Percentiles rank a stretch among this genome's conserved stretches.
These are phyloP conservation scores for Mycena galericulata DNA, from an alignment of 768 basidiomycete species.

Conservation along the genomic window DNA sequence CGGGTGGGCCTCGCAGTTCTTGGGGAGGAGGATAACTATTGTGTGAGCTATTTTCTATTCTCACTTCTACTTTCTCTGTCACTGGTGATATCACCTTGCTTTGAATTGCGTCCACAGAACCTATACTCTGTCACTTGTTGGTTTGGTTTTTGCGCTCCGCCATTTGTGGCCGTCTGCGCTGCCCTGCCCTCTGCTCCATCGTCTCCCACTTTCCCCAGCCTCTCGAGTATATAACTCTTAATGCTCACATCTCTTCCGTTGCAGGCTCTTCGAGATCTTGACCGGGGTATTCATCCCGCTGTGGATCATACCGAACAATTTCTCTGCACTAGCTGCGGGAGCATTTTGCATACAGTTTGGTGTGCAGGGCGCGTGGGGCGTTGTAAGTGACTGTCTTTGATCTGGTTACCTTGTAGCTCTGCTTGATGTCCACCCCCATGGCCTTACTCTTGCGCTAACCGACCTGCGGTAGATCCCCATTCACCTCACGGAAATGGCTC, in stretches of 20 bases:
- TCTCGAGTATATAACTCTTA: slow-evolving; percentile 10
- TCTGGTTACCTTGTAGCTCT: slow-evolving; percentile 10
- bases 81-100: slow-evolving; percentile 11
- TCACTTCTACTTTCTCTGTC: slow-evolving; percentile 3
- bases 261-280: slow-evolving; percentile 53
- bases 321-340: slow-evolving; percentile 68
- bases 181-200: not conserved
- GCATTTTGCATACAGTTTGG: slow-evolving; percentile 79
- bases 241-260: slow-evolving; percentile 9
- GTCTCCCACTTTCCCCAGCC: slow-evolving; percentile 5
- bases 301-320: slow-evolving; percentile 72
- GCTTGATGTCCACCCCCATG: not conserved
- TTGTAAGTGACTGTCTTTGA: slow-evolving; percentile 55
- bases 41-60: slow-evolving; percentile 52
- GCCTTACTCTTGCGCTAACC: slow-evolving; percentile 11
- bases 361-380: slow-evolving; percentile 80
- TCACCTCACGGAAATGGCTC: slow-evolving; percentile 74
- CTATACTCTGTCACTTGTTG: not conserved
- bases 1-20: slow-evolving; percentile 77
- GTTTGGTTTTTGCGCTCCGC: not conserved
- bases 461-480: slow-evolving; percentile 60
- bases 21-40: slow-evolving; percentile 87
- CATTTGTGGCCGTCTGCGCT: not conserved
- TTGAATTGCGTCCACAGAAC: slow-evolving; percentile 9
- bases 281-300: slow-evolving; percentile 65